These are phyloP conservation scores for Saccharomyces paradoxus DNA, from an alignment of 805 yeast species.

Conservation along the genomic window DNA sequence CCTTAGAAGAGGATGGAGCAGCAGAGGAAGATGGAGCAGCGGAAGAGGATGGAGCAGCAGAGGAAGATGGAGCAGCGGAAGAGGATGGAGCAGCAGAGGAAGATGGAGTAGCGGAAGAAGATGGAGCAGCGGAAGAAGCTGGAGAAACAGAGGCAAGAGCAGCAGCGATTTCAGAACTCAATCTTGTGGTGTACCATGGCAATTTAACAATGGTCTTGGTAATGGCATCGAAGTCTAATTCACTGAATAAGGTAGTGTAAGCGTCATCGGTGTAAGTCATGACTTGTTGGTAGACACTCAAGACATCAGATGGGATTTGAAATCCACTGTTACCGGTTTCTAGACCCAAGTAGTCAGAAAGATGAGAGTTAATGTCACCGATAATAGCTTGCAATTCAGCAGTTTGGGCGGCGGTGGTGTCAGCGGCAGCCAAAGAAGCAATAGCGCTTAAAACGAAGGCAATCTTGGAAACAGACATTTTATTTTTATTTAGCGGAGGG, in stretches of 20 bases:
- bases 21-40: background rate
- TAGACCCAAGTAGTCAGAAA: conserved; percentile 7
- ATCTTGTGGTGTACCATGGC: conserved; percentile 29
- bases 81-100: conserved; percentile 2
- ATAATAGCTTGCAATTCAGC: conserved; percentile 12
- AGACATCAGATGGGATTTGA: conserved; percentile 25
- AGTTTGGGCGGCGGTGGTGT: conserved; percentile 1
- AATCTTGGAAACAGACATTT: background rate
- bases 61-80: conserved; percentile 1
- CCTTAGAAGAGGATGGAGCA: conserved; percentile 2
- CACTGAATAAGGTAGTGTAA: conserved; percentile 26
- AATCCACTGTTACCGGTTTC: conserved; percentile 7
- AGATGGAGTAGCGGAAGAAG: background rate
- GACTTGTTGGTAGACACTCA: conserved; percentile 22
- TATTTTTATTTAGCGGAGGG: background rate
- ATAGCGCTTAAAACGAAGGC: conserved; percentile 5
- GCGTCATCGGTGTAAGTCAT: conserved; percentile 30
- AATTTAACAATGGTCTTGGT: conserved; percentile 24
- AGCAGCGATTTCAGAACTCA: conserved; percentile 12
- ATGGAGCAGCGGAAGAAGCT: background rate
- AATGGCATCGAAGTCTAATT: conserved; percentile 23
- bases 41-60: conserved; percentile 1
- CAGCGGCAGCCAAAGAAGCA: conserved; percentile 4
- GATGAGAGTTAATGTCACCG: conserved; percentile 10
- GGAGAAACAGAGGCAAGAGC: conserved; percentile 1